Evolutionary conservation across 2,329 filamentous ascomycete genomes (phyloP).

Genomic region (Lasiodiplodia sp.): DNA sequence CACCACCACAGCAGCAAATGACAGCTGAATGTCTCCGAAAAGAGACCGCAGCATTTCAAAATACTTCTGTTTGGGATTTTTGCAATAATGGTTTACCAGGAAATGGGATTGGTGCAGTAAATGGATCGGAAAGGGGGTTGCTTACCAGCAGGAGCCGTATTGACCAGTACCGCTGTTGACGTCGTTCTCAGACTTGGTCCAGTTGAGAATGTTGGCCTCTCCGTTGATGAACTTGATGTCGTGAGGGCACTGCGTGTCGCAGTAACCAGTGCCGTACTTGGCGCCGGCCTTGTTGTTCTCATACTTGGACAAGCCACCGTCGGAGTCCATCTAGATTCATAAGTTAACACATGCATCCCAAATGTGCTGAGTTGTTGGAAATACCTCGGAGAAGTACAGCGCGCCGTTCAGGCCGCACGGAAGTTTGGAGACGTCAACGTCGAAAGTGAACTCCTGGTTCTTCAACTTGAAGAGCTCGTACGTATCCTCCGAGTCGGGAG

Average conservation of each 20-base stretch:
- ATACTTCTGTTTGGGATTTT: too few relatives aligned
- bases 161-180: constrained; percentile 61
- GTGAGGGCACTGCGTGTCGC: constrained; percentile 51
- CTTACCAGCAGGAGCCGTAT: constrained; percentile 64
- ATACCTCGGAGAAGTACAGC: constrained; percentile 59
- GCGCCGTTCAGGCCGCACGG: constrained; percentile 76
- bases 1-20: too few relatives aligned
- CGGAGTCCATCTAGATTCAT: constrained; percentile 63
- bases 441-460: constrained; percentile 52
- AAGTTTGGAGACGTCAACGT: constrained; percentile 63
- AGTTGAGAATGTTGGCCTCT: constrained; percentile 63
- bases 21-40: too few relatives aligned
- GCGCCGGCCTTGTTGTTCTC: constrained; percentile 60
- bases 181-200: constrained; percentile 61
- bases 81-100: neutral
- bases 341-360: neutral
- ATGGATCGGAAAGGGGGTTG: neutral
- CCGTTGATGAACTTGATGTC: constrained; percentile 63
- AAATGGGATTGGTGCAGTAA: neutral
- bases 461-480: constrained; percentile 53
- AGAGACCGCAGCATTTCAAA: too few relatives aligned
- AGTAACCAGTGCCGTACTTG: constrained; percentile 66
- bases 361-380: constrained; percentile 25
- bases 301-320: constrained; percentile 65
- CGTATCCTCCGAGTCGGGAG: constrained; percentile 47